A percentile compares a stretch with the other conserved stretches of the same genome.
Evolutionary conservation across 148 eudicot species (phyloP).

Genomic region (Persicaria tinctoria): DNA sequence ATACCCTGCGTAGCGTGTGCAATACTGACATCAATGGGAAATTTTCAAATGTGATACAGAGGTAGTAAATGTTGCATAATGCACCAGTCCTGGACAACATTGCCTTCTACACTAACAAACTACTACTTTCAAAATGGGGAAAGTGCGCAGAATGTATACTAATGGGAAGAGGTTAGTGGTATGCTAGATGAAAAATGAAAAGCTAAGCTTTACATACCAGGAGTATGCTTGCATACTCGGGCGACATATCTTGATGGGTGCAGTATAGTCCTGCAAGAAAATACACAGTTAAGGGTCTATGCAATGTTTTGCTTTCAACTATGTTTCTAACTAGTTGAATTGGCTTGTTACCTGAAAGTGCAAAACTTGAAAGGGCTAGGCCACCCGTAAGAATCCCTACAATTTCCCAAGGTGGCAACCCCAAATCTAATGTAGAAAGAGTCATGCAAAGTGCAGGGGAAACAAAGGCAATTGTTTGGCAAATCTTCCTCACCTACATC

Average conservation of each 20-base stretch:
- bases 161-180: not conserved
- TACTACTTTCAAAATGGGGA: no score
- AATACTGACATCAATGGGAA: not conserved
- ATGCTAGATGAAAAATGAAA: not conserved
- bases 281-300: not conserved
- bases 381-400: conserved; percentile 79
- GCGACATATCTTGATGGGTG: conserved; percentile 99
- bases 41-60: not conserved
- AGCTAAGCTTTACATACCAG: conserved; percentile 43
- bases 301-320: not conserved
- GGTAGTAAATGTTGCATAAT: not conserved
- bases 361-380: conserved; percentile 94
- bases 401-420: conserved; percentile 80
- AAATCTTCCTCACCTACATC: conserved; percentile 80
- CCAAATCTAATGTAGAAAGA: conserved; percentile 73
- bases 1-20: conserved; percentile 49
- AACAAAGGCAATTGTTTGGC: conserved; percentile 83
- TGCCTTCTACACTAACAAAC: no score
- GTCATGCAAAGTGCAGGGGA: conserved; percentile 98
- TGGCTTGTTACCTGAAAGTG: conserved; percentile 63
- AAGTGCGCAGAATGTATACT: not conserved
- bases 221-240: conserved; percentile 95
- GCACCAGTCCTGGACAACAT: not conserved
- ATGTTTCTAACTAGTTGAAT: not conserved
- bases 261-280: conserved; percentile 74